These are phyloP conservation scores for Lachancea dasiensis DNA, from an alignment of 805 yeast genomes.

Conservation along the genomic window DNA sequence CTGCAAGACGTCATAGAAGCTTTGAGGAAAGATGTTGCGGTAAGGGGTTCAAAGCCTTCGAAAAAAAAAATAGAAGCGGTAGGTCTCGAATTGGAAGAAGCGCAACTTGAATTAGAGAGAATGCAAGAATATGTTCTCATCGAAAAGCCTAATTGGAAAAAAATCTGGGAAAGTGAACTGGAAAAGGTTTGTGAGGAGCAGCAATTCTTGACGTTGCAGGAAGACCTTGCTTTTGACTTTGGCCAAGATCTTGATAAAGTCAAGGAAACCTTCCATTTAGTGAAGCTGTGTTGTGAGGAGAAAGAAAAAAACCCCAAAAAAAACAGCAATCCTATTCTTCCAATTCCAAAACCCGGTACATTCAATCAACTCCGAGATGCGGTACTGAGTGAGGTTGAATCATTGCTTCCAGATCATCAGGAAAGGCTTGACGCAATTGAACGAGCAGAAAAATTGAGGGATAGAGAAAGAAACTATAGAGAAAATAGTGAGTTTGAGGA, in stretches of 20 bases:
- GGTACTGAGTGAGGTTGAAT: conserved; percentile 69
- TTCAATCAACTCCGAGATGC: conserved; percentile 64
- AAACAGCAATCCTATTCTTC: conserved; percentile 32
- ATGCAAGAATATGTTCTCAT: conserved; percentile 56
- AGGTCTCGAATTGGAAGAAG: conserved; percentile 54
- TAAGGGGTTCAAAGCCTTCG: conserved; percentile 78
- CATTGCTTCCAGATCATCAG: conserved; percentile 78
- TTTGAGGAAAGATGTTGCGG: conserved; percentile 83
- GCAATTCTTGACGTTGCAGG: conserved; percentile 84
- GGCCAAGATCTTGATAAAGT: conserved; percentile 78
- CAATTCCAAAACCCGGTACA: conserved; percentile 59
- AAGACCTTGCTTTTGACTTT: conserved; percentile 72
- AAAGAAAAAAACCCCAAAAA: conserved; percentile 56
- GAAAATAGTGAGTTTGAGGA: conserved; percentile 66
- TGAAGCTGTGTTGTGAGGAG: conserved; percentile 75
- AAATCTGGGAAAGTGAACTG: conserved; percentile 86
- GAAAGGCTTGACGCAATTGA: conserved; percentile 81
- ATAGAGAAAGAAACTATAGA: conserved; percentile 56
- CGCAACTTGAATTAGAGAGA: conserved; percentile 44
- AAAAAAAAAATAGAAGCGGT: conserved; percentile 65
- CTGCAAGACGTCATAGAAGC: conserved; percentile 89
- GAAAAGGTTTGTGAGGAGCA: conserved; percentile 92
- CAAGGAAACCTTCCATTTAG: conserved; percentile 71
- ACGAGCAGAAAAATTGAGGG: conserved; percentile 76
- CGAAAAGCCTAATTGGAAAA: conserved; percentile 83